Conservation (phyloP, 2,329 filamentous ascomycete genomes). For the Nothophaeocryptopus gaeumannii region DNA sequence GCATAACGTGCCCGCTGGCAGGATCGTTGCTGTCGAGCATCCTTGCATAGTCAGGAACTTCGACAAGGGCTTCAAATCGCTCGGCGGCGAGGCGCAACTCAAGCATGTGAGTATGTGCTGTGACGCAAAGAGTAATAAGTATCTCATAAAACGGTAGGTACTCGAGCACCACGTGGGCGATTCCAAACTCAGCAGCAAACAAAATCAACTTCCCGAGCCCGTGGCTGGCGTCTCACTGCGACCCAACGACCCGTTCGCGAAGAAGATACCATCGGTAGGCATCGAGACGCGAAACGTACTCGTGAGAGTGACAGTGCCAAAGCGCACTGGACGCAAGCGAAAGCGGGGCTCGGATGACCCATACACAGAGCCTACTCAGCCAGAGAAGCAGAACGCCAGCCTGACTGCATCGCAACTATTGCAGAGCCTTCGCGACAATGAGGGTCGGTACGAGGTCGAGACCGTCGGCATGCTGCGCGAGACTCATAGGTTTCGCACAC, state of each 20-base stretch:
- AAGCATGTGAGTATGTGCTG: slow-evolving; percentile 45
- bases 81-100: slow-evolving; percentile 57
- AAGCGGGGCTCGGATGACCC: slow-evolving; percentile 73
- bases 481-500: slow-evolving; percentile 80
- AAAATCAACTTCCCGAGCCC: slow-evolving; percentile 37
- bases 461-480: slow-evolving; percentile 61
- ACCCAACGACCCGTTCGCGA: slow-evolving; percentile 74
- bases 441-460: slow-evolving; percentile 28
- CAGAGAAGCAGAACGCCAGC: slow-evolving; percentile 12
- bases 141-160: slow-evolving; percentile 25
- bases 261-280: slow-evolving; percentile 73
- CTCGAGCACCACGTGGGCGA: slow-evolving; percentile 34
- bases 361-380: slow-evolving; percentile 18
- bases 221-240: slow-evolving; percentile 70
- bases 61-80: slow-evolving; percentile 61
- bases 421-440: slow-evolving; percentile 31
- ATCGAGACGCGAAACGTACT: slow-evolving; percentile 77
- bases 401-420: slow-evolving; percentile 31
- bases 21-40: slow-evolving; percentile 63
- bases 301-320: slow-evolving; percentile 82
- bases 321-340: slow-evolving; percentile 78
- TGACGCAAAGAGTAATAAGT: slow-evolving; percentile 1
- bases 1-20: slow-evolving; percentile 51
- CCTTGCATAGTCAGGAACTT: slow-evolving; percentile 64
- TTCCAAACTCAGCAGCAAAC: slow-evolving; percentile 26